Evolutionary conservation across 2,329 filamentous ascomycete species (phyloP).

Genomic region (Xylaria sp.): DNA sequence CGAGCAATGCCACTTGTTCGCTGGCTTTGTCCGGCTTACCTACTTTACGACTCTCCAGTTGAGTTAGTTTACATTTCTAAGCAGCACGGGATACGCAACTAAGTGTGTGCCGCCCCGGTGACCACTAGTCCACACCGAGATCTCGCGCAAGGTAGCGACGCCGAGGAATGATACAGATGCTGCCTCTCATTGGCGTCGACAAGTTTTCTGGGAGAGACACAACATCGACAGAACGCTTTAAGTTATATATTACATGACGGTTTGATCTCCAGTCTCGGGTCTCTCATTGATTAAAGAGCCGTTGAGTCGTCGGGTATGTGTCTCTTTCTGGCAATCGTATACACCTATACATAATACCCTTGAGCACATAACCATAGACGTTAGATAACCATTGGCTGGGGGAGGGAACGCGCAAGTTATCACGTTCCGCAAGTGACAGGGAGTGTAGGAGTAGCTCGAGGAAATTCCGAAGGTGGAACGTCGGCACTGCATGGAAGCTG

Average conservation of each 20-base stretch:
- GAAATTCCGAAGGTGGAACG: not conserved
- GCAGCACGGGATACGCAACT: not conserved
- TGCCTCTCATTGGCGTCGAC: not conserved
- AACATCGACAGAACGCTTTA: constrained; percentile 2
- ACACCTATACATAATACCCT: not conserved
- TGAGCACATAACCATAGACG: not conserved
- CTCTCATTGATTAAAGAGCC: not conserved
- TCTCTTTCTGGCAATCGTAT: not conserved
- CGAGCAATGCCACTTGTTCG: not conserved
- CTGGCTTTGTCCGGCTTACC: not conserved
- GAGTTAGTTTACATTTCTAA: not conserved
- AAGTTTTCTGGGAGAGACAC: not conserved
- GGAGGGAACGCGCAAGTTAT: constrained; percentile 4
- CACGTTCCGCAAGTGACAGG: not conserved
- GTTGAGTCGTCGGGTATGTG: not conserved
- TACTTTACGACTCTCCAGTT: not conserved
- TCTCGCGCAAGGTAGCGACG: not conserved
- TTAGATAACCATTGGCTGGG: not conserved
- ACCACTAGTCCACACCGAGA: not conserved
- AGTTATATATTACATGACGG: constrained; percentile 2
- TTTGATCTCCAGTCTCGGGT: not conserved
- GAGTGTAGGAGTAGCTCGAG: not conserved
- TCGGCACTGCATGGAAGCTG: constrained; percentile 10
- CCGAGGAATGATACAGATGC: not conserved
- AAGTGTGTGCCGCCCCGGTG: not conserved